Percentiles rank a stretch among this genome's conserved stretches.
These are phyloP conservation scores for Crithidia mellificae DNA, from an alignment of 208 protist species.

Conservation along the genomic window DNA sequence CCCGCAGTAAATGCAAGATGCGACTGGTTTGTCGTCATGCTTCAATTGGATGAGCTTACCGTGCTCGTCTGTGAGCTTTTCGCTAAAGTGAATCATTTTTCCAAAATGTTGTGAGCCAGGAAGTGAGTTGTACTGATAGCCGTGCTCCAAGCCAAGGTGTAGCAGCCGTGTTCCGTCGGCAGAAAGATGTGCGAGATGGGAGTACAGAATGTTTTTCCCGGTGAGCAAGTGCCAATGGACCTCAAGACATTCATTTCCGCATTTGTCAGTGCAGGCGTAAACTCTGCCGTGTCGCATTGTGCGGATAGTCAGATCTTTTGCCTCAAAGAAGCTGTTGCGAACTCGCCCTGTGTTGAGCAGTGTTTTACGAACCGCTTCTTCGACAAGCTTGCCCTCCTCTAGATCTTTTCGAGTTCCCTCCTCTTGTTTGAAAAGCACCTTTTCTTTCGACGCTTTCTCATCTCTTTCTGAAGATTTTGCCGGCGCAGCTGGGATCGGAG, in stretches of 20 bases:
- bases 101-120: slow-evolving; percentile 75
- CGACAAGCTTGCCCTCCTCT: slow-evolving; percentile 8
- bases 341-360: slow-evolving; percentile 76
- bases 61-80: slow-evolving; percentile 54
- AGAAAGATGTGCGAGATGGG: slow-evolving; percentile 73
- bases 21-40: slow-evolving; percentile 56
- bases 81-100: slow-evolving; percentile 71
- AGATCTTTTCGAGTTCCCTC: slow-evolving; percentile 16
- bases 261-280: slow-evolving; percentile 77
- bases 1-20: slow-evolving; percentile 78
- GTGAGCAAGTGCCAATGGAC: slow-evolving; percentile 85
- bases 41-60: slow-evolving; percentile 48
- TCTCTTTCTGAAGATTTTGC: not conserved
- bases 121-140: slow-evolving; percentile 88
- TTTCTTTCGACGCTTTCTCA: not conserved
- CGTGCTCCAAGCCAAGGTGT: slow-evolving; percentile 77
- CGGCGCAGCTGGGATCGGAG: not conserved
- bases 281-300: slow-evolving; percentile 72
- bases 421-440: not conserved
- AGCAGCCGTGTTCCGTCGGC: slow-evolving; percentile 54
- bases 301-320: slow-evolving; percentile 58
- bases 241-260: slow-evolving; percentile 59
- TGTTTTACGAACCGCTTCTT: slow-evolving; percentile 43
- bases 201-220: slow-evolving; percentile 71
- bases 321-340: slow-evolving; percentile 83